A percentile compares a stretch with the other conserved stretches of the same genome.
phyloP scores from a whole-genome alignment of 2,329 filamentous ascomycete species.

The Calcarisporium arbuscula region DNA sequence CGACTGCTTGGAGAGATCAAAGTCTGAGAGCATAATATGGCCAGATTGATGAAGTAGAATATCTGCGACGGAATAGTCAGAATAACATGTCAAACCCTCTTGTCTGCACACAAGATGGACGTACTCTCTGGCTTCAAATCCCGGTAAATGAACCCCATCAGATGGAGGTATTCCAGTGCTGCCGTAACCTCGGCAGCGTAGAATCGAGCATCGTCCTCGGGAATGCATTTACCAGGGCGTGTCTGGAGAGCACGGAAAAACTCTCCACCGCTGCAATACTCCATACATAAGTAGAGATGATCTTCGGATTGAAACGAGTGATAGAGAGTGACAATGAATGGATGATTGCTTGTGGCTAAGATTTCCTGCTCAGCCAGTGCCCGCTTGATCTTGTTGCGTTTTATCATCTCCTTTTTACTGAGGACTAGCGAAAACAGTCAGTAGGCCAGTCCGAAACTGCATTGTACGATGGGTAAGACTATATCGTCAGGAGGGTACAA shows the following conservation, averaged over 20 bases:
- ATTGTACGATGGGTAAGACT: too few relatives aligned
- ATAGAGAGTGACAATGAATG: slow-evolving; percentile 97
- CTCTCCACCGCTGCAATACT: slow-evolving; percentile 97
- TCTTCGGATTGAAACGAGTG: slow-evolving; percentile 99
- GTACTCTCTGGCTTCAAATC: slow-evolving; percentile 96
- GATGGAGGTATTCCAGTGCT: slow-evolving; percentile 89
- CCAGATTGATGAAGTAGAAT: slow-evolving; percentile 98
- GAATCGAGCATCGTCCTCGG: slow-evolving; percentile 93
- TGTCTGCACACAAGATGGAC: slow-evolving; percentile 28
- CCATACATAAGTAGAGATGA: slow-evolving; percentile 98
- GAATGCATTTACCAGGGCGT: slow-evolving; percentile 91
- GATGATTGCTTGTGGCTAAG: slow-evolving; percentile 94
- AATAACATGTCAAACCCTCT: neutral
- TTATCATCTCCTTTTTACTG: slow-evolving; percentile 99
- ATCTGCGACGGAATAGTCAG: slow-evolving; percentile 45
- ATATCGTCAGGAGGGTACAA: slow-evolving; percentile 16
- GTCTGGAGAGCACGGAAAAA: slow-evolving; percentile 97
- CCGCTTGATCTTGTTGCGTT: slow-evolving; percentile 99
- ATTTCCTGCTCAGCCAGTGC: slow-evolving; percentile 97
- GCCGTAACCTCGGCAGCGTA: slow-evolving; percentile 97
- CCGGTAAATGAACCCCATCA: slow-evolving; percentile 99
- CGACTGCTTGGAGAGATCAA: slow-evolving; percentile 96
- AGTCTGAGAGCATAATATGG: slow-evolving; percentile 99
- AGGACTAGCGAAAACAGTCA: slow-evolving; percentile 55
- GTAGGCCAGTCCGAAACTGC: too few relatives aligned